Evolutionary conservation across 805 yeast genomes (phyloP).

Genomic region (Saccharomycopsis sp.): DNA sequence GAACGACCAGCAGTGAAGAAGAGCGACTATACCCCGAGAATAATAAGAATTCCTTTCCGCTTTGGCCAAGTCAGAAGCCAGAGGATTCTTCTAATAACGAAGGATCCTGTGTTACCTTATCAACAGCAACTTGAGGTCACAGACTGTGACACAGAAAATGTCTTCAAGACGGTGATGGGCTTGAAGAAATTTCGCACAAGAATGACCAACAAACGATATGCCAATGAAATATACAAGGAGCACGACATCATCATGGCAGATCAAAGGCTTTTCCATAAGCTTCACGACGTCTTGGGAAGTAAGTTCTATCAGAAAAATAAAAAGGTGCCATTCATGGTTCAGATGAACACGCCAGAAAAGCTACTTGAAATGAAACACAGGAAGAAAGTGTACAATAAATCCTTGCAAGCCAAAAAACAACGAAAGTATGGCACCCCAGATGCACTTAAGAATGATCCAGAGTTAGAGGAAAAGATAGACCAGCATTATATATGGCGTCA

Average conservation of each 20-base stretch:
- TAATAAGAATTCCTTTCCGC: constrained; percentile 48
- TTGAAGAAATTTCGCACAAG: constrained; percentile 46
- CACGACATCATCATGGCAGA: constrained; percentile 65
- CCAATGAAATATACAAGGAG: constrained; percentile 44
- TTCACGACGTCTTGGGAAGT: constrained; percentile 50
- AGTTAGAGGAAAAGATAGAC: constrained; percentile 51
- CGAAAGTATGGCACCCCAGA: no score
- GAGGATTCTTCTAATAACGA: constrained; percentile 55
- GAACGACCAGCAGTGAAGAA: constrained; percentile 34
- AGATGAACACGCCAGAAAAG: constrained; percentile 33
- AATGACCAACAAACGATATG: constrained; percentile 34
- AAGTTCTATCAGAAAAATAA: constrained; percentile 55
- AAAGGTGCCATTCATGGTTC: constrained; percentile 59
- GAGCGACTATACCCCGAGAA: constrained; percentile 46
- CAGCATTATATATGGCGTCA: constrained; percentile 56
- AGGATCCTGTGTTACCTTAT: constrained; percentile 59
- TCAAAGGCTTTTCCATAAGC: constrained; percentile 50
- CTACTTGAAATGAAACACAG: constrained; percentile 8
- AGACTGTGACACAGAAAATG: constrained; percentile 49
- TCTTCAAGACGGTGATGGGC: constrained; percentile 52
- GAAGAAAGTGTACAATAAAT: background rate
- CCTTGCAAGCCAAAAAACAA: background rate
- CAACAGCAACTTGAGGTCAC: constrained; percentile 39
- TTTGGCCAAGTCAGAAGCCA: constrained; percentile 41
- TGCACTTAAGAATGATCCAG: no score